phyloP scores from a whole-genome alignment of 768 basidiomycete genomes.

The Kwoniella pini region DNA sequence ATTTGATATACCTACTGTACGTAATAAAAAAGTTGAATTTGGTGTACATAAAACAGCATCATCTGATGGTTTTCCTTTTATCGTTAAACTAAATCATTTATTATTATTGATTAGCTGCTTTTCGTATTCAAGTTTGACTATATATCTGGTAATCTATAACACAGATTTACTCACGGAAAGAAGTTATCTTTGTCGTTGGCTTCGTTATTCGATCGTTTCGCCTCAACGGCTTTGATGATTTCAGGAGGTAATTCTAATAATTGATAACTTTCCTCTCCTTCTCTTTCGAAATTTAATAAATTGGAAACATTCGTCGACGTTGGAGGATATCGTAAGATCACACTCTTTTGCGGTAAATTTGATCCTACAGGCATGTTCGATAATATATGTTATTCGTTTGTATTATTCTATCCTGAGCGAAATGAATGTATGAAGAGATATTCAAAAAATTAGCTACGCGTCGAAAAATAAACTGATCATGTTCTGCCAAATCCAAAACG shows the following conservation, averaged over 20 bases:
- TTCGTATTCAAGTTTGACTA: too few species aligned
- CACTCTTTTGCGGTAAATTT: background rate
- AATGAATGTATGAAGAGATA: background rate
- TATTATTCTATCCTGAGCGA: too few species aligned
- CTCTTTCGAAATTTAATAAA: background rate
- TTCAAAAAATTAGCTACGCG: background rate
- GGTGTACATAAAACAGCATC: constrained; percentile 87
- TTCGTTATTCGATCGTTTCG: background rate
- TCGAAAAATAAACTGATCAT: background rate
- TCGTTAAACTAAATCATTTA: constrained; percentile 71
- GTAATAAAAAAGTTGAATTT: constrained; percentile 75
- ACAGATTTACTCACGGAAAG: constrained; percentile 35
- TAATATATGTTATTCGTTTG: too few species aligned
- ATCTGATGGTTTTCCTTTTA: constrained; percentile 79
- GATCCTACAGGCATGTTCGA: constrained; percentile 10
- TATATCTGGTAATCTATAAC: too few species aligned
- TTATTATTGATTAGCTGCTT: too few species aligned
- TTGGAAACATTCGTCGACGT: background rate
- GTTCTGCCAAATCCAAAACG: too few species aligned
- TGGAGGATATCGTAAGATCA: background rate
- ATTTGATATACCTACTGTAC: constrained; percentile 87
- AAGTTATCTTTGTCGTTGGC: constrained; percentile 9
- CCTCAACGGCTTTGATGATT: constrained; percentile 50
- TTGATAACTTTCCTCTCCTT: constrained; percentile 44
- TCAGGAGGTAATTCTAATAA: constrained; percentile 53